These are phyloP conservation scores for Epichloe aotearoae DNA, from an alignment of 2,329 filamentous ascomycete species.

Conservation along the genomic window DNA sequence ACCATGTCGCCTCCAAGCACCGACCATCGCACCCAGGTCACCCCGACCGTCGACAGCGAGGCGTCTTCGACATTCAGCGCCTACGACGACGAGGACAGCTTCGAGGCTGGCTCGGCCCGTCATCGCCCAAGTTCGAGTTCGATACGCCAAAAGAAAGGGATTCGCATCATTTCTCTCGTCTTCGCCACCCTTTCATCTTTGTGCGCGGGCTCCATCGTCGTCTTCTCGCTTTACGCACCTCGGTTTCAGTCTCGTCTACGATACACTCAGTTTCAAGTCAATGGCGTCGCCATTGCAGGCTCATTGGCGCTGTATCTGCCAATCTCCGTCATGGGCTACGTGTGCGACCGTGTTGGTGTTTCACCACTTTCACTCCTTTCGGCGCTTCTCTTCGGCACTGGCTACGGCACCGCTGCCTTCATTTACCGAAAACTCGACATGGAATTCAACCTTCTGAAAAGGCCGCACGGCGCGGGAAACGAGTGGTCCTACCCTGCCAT, in stretches of 20 bases:
- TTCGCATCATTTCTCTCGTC: slow-evolving; percentile 36
- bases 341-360: slow-evolving; percentile 81
- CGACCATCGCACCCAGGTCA: neutral
- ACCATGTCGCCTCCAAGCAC: slow-evolving; percentile 4
- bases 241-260: slow-evolving; percentile 74
- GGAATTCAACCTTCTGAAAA: slow-evolving; percentile 27
- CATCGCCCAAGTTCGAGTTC: slow-evolving; percentile 12
- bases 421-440: slow-evolving; percentile 48
- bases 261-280: slow-evolving; percentile 88
- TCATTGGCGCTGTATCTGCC: slow-evolving; percentile 84
- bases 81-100: slow-evolving; percentile 6
- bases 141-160: slow-evolving; percentile 17
- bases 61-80: slow-evolving; percentile 2
- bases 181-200: slow-evolving; percentile 46
- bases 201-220: slow-evolving; percentile 81
- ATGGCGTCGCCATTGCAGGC: slow-evolving; percentile 74
- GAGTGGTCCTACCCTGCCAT: slow-evolving; percentile 67
- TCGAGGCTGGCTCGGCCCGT: slow-evolving; percentile 7
- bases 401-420: slow-evolving; percentile 73
- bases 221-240: slow-evolving; percentile 88
- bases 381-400: slow-evolving; percentile 59
- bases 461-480: slow-evolving; percentile 27
- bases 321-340: slow-evolving; percentile 78
- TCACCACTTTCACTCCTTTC: slow-evolving; percentile 62
- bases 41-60: neutral